phyloP scores from a whole-genome alignment of 768 basidiomycete species.

The Plicaturopsis crispa region DNA sequence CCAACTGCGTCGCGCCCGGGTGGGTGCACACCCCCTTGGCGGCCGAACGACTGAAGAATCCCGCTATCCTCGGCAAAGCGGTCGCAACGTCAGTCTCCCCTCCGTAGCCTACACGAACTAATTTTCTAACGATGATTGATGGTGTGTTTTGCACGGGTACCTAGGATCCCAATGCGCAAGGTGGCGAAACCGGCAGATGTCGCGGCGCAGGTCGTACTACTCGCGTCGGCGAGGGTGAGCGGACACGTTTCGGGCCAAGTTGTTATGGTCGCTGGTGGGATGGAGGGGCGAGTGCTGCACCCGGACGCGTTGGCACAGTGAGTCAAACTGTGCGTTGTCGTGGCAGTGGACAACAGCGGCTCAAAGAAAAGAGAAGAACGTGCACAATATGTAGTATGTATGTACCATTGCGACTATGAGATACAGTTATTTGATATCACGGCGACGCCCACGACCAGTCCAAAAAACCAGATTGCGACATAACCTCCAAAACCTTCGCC shows the following conservation, averaged over 20 bases:
- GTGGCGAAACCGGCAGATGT: slow-evolving; percentile 55
- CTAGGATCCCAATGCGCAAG: slow-evolving; percentile 64
- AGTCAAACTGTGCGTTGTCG: neutral
- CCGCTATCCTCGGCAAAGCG: slow-evolving; percentile 43
- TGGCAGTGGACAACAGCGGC: neutral
- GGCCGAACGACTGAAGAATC: slow-evolving; percentile 47
- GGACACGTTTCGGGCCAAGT: slow-evolving; percentile 69
- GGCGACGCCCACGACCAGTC: slow-evolving; percentile 76
- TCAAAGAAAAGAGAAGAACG: neutral
- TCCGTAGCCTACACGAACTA: neutral
- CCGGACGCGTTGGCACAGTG: neutral
- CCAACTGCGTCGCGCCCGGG: slow-evolving; percentile 64
- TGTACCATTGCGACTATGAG: too few species aligned
- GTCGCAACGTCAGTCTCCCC: slow-evolving; percentile 54
- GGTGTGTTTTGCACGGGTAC: neutral
- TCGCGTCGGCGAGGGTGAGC: slow-evolving; percentile 54
- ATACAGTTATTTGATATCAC: slow-evolving; percentile 6
- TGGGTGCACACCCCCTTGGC: slow-evolving; percentile 64
- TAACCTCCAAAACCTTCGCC: slow-evolving; percentile 31
- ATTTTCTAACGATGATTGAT: neutral
- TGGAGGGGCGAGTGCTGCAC: too few species aligned
- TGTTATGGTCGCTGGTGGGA: slow-evolving; percentile 67
- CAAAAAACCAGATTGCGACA: slow-evolving; percentile 42
- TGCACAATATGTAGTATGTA: too few species aligned
- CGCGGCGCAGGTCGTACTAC: slow-evolving; percentile 53